Percentiles rank a stretch among this genome's conserved stretches.
These are phyloP conservation scores for Stemphylium beticola DNA, from an alignment of 2,329 filamentous ascomycete genomes.

Conservation along the genomic window DNA sequence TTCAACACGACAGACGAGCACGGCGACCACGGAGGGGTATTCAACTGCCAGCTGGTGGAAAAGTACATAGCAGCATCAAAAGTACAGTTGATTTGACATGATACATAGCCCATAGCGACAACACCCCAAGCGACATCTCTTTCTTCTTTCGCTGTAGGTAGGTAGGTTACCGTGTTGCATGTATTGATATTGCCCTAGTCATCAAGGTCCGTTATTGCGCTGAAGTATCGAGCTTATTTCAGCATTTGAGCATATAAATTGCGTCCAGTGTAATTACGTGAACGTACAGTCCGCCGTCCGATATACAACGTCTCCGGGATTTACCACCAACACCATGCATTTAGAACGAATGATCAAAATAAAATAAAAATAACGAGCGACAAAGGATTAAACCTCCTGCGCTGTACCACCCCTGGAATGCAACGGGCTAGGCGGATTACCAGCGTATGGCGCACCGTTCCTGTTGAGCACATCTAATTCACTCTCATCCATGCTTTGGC, in stretches of 20 bases:
- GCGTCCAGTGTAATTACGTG: too few relatives aligned
- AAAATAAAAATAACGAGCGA: not conserved
- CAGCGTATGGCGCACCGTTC: constrained; percentile 9
- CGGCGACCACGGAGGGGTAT: constrained; percentile 8
- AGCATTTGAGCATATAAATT: too few relatives aligned
- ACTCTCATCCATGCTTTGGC: constrained; percentile 8
- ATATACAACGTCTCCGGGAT: not conserved
- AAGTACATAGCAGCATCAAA: constrained; percentile 14
- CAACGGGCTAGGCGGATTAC: not conserved
- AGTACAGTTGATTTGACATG: constrained; percentile 18
- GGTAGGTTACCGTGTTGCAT: not conserved
- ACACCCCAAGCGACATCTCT: constrained; percentile 15
- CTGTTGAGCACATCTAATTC: constrained; percentile 10
- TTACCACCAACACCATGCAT: too few relatives aligned
- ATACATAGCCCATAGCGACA: constrained; percentile 25
- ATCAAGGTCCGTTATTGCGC: too few relatives aligned
- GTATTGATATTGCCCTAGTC: not conserved
- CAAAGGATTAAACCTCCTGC: not conserved
- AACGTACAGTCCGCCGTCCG: not conserved
- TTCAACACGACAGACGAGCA: constrained; percentile 13
- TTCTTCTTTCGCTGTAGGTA: not conserved
- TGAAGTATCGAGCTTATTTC: too few relatives aligned
- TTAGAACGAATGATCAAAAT: not conserved
- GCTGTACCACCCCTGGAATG: not conserved
- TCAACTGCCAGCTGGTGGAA: constrained; percentile 15